Percentiles rank a stretch among this genome's conserved stretches.
Conservation (phyloP, 2,329 filamentous ascomycete species). For the Curvularia verruculosa region DNA sequence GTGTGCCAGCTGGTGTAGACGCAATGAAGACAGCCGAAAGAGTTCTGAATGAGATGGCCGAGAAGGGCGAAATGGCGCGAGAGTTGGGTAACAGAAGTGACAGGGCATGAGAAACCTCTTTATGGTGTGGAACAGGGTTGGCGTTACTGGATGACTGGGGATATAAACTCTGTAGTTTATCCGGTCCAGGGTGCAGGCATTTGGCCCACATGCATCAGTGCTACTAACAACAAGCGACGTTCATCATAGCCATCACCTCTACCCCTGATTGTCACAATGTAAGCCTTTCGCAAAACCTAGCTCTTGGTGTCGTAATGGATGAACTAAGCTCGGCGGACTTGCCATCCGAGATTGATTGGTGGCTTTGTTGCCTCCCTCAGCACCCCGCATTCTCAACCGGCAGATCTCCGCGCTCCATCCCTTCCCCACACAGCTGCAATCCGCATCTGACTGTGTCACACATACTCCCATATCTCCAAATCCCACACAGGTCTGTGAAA, state of each 20-base stretch:
- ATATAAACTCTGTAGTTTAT: background rate
- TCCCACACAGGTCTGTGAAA: conserved; percentile 5
- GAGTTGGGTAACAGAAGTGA: conserved; percentile 42
- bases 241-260: background rate
- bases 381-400: conserved; percentile 30
- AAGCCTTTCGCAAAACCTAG: background rate
- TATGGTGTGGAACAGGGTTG: background rate
- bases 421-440: conserved; percentile 32
- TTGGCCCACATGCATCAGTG: background rate
- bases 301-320: background rate
- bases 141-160: background rate
- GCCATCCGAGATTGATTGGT: conserved; percentile 10
- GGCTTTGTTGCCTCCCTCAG: conserved; percentile 10
- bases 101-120: conserved; percentile 26
- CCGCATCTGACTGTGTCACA: conserved; percentile 20
- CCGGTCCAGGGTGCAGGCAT: background rate
- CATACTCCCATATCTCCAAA: conserved; percentile 19
- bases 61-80: conserved; percentile 50
- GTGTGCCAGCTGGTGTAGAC: conserved; percentile 61
- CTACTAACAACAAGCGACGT: background rate
- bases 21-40: conserved; percentile 60
- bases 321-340: conserved; percentile 1
- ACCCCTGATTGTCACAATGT: background rate
- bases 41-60: conserved; percentile 59
- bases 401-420: conserved; percentile 14